Conservation (phyloP, 2,329 filamentous ascomycete genomes). For the Ascochyta pisi region DNA sequence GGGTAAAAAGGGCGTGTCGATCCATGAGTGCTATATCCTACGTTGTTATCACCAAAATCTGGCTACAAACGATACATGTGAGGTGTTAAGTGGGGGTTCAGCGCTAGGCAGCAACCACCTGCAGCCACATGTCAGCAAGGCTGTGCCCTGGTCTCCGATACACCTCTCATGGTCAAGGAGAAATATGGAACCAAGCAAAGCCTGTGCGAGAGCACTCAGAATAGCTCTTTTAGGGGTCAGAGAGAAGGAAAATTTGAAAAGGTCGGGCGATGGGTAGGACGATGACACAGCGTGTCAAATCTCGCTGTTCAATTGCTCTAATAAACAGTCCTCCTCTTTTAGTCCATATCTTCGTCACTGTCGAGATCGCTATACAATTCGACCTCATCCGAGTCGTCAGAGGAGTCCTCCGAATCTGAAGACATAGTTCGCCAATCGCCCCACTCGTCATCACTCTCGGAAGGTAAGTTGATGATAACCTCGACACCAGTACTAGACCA, state of each 20-base stretch:
- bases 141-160: background rate
- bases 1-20: background rate
- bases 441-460: slow-evolving; percentile 8
- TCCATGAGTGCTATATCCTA: background rate
- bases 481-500: slow-evolving; percentile 14
- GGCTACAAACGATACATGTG: background rate
- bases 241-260: background rate
- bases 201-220: too few species aligned
- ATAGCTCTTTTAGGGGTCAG: background rate
- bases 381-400: slow-evolving; percentile 26
- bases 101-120: background rate
- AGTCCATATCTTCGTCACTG: background rate
- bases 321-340: background rate
- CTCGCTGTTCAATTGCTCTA: background rate
- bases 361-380: slow-evolving; percentile 20
- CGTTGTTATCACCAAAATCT: background rate
- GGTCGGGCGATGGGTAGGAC: background rate
- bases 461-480: slow-evolving; percentile 15
- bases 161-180: too few species aligned
- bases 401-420: slow-evolving; percentile 19
- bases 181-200: too few species aligned
- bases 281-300: background rate
- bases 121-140: background rate
- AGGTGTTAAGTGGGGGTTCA: background rate
- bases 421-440: slow-evolving; percentile 14